phyloP scores from a whole-genome alignment of 2,329 filamentous ascomycete species.

The Blastomyces parvus region DNA sequence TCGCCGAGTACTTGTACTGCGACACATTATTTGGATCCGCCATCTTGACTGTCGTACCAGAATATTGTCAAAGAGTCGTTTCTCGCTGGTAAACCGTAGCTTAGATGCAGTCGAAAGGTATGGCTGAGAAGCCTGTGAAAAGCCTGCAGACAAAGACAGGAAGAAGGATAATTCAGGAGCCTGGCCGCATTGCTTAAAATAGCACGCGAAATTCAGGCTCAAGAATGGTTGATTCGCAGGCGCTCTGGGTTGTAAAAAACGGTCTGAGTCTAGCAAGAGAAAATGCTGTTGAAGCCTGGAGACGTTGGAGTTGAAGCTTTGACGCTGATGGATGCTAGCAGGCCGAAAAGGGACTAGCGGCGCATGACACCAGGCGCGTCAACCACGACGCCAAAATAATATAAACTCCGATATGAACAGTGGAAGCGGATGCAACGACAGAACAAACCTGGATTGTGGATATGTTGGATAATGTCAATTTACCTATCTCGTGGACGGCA shows the following conservation, averaged over 20 bases:
- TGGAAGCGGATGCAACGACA: slow-evolving; percentile 19
- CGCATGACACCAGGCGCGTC: neutral
- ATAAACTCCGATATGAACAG: slow-evolving; percentile 13
- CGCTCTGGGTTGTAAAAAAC: neutral
- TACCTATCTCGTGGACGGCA: slow-evolving; percentile 6
- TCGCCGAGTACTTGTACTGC: slow-evolving; percentile 98
- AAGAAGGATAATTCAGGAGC: slow-evolving; percentile 1
- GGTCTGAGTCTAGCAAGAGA: neutral
- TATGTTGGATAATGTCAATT: slow-evolving; percentile 13
- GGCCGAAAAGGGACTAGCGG: slow-evolving; percentile 7
- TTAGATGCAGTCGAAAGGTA: neutral
- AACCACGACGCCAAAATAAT: neutral
- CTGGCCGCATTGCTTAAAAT: neutral
- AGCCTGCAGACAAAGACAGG: neutral
- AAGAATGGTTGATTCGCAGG: neutral
- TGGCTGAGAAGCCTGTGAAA: neutral
- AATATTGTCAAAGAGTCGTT: slow-evolving; percentile 12
- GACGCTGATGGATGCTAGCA: neutral
- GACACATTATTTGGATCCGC: slow-evolving; percentile 67
- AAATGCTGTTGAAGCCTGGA: neutral
- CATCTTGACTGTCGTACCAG: slow-evolving; percentile 44
- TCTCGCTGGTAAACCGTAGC: neutral
- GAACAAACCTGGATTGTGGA: slow-evolving; percentile 1
- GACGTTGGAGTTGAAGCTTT: neutral
- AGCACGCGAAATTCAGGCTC: neutral